Evolutionary conservation across 257 asterid species (phyloP).

Genomic region (Jaltomata sinuosa): DNA sequence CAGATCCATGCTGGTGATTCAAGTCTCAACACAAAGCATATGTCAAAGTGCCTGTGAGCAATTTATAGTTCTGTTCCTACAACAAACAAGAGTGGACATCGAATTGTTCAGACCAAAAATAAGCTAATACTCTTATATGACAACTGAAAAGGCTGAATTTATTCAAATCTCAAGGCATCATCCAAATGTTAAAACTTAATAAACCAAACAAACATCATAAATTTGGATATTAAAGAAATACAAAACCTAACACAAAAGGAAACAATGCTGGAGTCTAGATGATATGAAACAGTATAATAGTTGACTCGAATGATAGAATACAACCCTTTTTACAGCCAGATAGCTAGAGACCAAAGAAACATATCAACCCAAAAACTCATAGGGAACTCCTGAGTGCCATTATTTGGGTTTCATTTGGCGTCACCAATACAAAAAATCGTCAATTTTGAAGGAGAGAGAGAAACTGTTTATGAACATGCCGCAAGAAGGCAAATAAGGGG

Average conservation of each 20-base stretch:
- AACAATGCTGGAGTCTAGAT: background rate
- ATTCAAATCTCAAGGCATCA: background rate
- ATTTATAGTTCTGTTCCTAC: background rate
- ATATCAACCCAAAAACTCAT: background rate
- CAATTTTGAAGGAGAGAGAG: background rate
- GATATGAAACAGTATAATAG: background rate
- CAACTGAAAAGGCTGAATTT: background rate
- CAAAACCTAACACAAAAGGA: background rate
- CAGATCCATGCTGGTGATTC: constrained; percentile 84
- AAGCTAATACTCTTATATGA: background rate
- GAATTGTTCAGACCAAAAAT: background rate
- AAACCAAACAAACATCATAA: background rate
- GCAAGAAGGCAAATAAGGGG: background rate
- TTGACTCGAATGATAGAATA: background rate
- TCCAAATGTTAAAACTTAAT: background rate
- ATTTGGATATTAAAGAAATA: background rate
- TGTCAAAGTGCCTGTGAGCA: background rate
- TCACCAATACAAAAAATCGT: background rate
- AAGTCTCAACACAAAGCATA: constrained; percentile 41
- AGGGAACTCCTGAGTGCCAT: background rate
- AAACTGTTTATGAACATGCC: background rate
- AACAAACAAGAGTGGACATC: background rate
- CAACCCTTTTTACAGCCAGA: background rate
- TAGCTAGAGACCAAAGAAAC: background rate
- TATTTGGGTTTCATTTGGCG: background rate